Percentiles rank a stretch among this genome's conserved stretches.
phyloP scores from a whole-genome alignment of 1,284 basidiomycete genomes.

The Ustilago xerochloae region DNA sequence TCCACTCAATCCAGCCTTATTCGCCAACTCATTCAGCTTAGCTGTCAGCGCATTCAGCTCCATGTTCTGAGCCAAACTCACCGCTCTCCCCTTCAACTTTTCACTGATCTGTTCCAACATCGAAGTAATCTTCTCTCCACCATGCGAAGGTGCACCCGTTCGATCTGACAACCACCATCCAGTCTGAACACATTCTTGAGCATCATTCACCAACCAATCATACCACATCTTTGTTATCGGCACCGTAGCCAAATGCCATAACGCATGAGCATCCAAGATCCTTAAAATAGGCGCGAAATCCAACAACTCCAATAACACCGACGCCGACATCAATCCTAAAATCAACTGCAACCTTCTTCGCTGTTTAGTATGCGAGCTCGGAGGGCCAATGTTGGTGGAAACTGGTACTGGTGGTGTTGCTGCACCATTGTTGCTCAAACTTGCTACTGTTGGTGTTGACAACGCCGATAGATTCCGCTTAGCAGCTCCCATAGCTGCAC shows the following conservation, averaged over 20 bases:
- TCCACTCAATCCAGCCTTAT: slow-evolving; percentile 46
- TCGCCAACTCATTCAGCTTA: slow-evolving; percentile 54
- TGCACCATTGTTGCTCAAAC: slow-evolving; percentile 42
- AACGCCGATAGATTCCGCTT: slow-evolving; percentile 40
- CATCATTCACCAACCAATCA: slow-evolving; percentile 62
- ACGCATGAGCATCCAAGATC: slow-evolving; percentile 88
- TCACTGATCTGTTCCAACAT: slow-evolving; percentile 41
- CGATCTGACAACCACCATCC: slow-evolving; percentile 59
- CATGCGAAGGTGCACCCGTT: not conserved
- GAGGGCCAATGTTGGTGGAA: slow-evolving; percentile 47
- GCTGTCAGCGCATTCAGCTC: slow-evolving; percentile 53
- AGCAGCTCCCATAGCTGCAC: slow-evolving; percentile 73
- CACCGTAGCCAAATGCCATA: slow-evolving; percentile 92
- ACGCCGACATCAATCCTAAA: slow-evolving; percentile 77
- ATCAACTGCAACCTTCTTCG: slow-evolving; percentile 71
- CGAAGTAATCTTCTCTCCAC: slow-evolving; percentile 13
- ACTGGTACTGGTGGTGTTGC: slow-evolving; percentile 55
- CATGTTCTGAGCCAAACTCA: slow-evolving; percentile 46
- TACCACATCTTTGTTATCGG: slow-evolving; percentile 85
- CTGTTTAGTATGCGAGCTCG: slow-evolving; percentile 65
- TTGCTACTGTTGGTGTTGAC: slow-evolving; percentile 26
- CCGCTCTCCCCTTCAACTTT: slow-evolving; percentile 40
- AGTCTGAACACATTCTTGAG: slow-evolving; percentile 55
- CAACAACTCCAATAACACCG: slow-evolving; percentile 85
- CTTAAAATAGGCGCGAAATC: slow-evolving; percentile 84